Evolutionary conservation across 23 red algal genomes (phyloP), one percentile per base, ranked within the genome.

Genomic region (Gracilaria gracilis): DNA sequence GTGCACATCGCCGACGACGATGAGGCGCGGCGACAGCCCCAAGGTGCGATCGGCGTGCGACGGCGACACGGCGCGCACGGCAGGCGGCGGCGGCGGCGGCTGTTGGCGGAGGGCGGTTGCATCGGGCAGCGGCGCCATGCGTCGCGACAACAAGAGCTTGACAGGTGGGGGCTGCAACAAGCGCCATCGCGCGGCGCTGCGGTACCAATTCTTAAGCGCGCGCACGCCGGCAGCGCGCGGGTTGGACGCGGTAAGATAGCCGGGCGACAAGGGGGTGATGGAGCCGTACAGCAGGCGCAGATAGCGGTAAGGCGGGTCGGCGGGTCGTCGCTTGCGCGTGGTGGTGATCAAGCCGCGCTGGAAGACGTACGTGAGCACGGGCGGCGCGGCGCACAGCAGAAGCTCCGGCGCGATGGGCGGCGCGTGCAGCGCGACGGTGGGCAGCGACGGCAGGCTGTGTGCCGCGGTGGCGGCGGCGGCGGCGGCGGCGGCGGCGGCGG

Each of bases 1-100:
- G 73, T 98, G 97, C 19, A 98, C 89, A 58, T 98, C 97, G 50
- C 97, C 97, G 19, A 98, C 90, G n/a, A 84, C 93, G 84, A 98
- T 98, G n/a, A 98, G 80, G 19, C 97, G 88, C 16, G 97, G 97
- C 23, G 80, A 54, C 34, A 80, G 85, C 25, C 75, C 82, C 51
- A 97, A 57, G 40, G 79, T 84, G 53, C 82, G 65, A 28, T 67
- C 79, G 13, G 57, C 38, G 31, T 25, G 12, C 4, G 39, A 23
- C 28, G 6, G 40, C 1, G 46, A 25, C 67, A 74, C 42, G 19
- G 2, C 9, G 9, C 2, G 67, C 34, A 17, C 34, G 34, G 17
- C 16, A 25, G 20, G 54, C 53, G 24, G 27, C 53, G 20, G 54
- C 17, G 14, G 9, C 53, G 53, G 34, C 54, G 49, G 48, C 34